Conservation (phyloP, 139 green algal genomes). For the Chlorella sp. region DNA sequence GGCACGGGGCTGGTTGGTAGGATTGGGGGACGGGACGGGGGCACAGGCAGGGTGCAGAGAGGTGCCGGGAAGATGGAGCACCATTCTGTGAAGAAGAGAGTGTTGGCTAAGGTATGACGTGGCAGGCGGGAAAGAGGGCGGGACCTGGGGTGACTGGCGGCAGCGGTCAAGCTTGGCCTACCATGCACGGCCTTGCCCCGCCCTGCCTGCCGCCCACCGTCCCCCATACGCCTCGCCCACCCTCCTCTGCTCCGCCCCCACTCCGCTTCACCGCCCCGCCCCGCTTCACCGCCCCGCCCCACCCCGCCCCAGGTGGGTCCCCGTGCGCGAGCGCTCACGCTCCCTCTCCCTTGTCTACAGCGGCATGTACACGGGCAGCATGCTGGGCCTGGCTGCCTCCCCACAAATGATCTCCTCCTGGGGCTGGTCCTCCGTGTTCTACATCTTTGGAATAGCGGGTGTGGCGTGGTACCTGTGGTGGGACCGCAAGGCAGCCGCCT, state of each 20-base stretch:
- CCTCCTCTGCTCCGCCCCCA: neutral
- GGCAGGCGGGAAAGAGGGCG: no score
- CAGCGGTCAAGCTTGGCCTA: no score
- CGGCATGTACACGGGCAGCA: conserved; percentile 95
- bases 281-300: neutral
- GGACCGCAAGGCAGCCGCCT: conserved; percentile 62
- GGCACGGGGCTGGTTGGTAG: no score
- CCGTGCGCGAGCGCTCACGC: conserved; percentile 83
- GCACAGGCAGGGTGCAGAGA: no score
- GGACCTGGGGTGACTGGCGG: no score
- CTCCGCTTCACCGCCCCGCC: neutral
- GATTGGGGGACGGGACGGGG: no score
- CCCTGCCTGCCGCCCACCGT: neutral
- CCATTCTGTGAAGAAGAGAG: no score
- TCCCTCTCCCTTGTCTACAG: conserved; percentile 95
- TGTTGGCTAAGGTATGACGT: no score
- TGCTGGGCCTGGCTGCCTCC: conserved; percentile 77
- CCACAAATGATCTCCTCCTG: conserved; percentile 77
- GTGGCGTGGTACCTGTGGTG: conserved; percentile 68
- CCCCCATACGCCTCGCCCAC: no score
- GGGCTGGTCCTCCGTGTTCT: conserved; percentile 95
- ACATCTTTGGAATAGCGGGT: conserved; percentile 84
- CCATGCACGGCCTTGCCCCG: no score
- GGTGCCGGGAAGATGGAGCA: no score
- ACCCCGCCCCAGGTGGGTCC: conserved; percentile 82